Evolutionary conservation across 129 eudicot species (phyloP), one percentile per base, ranked within the genome.

Genomic region (Kitagawia praeruptora): DNA sequence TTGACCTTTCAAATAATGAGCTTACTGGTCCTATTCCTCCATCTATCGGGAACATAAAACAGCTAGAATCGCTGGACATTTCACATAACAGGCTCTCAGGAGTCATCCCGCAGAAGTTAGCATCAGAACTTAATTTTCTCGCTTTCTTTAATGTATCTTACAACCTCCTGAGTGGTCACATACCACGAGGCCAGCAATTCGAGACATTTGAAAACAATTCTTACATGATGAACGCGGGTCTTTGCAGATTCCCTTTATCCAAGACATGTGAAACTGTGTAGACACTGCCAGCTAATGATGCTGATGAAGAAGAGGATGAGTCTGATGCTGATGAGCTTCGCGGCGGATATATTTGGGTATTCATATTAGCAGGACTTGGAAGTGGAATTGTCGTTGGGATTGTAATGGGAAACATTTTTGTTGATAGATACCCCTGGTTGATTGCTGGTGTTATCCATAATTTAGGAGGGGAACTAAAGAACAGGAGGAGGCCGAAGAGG

Each of bases 1-100:
- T 85, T 46, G 70, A 82, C 79, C 34, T 85, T 15, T 82, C 88
- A 38, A 42, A 82, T n/a, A 85, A 85, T 77, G 74, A 79, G 19
- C 81, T 85, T n/a, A 74, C 37, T 0, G 79, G 88, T 38, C 28
- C 48, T 4, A 85, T 85, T 45, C 88, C 88, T 8, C 23, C 40
- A 12, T 82, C 81, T 3, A 13, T 85, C 0, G 70, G 79, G 27
- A 64, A 79, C 56, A 31, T 85, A 63, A 74, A 5, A 9, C 11
- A 37, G 1, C 88, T 82, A 0, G 81, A 70, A 64, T 79, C 83
- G 1, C 21, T 85, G 66, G 85, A 85, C 76, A 79, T 75, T 18
- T 85, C 80, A n/a, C 38, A 23, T 2, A 85, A 81, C 78, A 51
- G 51, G 44, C 78, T 81, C 46, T 34, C 61, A 0, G 88, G 83